Base-by-base conservation (phyloP, 1,139 yeast genomes). In the Wickerhamomyces sp. region DNA sequence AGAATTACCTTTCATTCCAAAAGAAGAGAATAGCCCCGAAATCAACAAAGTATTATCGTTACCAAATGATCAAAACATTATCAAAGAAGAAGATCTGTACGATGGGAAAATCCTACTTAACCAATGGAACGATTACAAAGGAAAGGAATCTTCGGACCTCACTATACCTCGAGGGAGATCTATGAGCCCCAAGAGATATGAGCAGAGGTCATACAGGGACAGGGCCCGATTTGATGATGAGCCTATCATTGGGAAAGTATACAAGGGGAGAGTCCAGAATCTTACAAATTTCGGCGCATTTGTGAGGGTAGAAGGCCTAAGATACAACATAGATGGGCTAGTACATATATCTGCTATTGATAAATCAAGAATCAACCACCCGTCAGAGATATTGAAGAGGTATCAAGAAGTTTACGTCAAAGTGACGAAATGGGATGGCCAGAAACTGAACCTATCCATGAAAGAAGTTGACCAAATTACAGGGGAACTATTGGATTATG, bases 281-380 rank as follows among this genome's bases (percentile, higher is more conserved):
- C 56, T 86, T 5, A 76, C 80, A 18, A 60, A 73, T 2, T 90
- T 78, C 60, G 97, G 98, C 0, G 95, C 89, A 1, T 90, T 92
- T 56, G 76, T 89, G 0, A 58, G 76, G 7, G 49, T 81, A 27
- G 59, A 55, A 5, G 74, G 72, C 28, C 47, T 66, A 32, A 43
- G 56, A 55, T 46, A 61, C 33, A 48, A 56, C 42, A 52, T 56
- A 2, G 78, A 72, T 31, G 96, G 95, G 0, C 65, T 90, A 21
- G 81, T 92, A 33, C 97, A 90, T 57, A 72, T 86, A 0, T 85
- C 96, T 0, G 81, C 81, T 35, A 68, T 88, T 18, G 68, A 81
- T 9, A 56, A 63, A 7, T 54, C 66, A 3, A 64, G 88, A 40
- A 65, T 83, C 4, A 64, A 68, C 15, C 72, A 73, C 40, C 87